Evolutionary conservation across 2,329 filamentous ascomycete genomes (phyloP), one percentile per base, ranked within the genome.

Genomic region (Chaetomiaceae sp.): DNA sequence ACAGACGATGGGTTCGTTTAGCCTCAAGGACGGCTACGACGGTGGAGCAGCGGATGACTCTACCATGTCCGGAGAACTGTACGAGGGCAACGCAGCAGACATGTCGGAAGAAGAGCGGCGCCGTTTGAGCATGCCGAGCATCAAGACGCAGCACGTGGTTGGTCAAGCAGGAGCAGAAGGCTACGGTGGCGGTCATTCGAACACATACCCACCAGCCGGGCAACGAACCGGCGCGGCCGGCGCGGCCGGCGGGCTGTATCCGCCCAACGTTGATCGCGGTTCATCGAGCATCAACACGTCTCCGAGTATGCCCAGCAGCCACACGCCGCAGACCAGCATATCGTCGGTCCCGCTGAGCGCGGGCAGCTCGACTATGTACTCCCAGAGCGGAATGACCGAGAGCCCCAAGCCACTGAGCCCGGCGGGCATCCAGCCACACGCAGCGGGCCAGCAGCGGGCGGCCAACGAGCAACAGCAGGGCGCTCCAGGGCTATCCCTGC

Each of bases 391-490:
- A 54, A 87, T 95, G 74, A 94, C 87, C 3, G 90, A 96, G 69
- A 95, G 89, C 60, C 90, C 90, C 0, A 95, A 91, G 65, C 86
- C 90, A 4, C 75, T 95, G 36, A 90, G 85, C 55, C 86, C 87
- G n/a, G 62, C 58, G 1, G 77, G 77, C 16, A 75, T 70, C 66
- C 77, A 66, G 65, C 76, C 18, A 75, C 85, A 82, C 59, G 69
- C 77, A 14, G 69, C 72, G 46, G 72, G 67, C 27, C 55, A 71
- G 54, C 62, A 65, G 36, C 67, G 63, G 64, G 73, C 55, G 32
- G 38, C 48, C 73, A 70, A 37, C 76, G 82, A 53, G 82, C 54
- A 58, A 38, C 61, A 59, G 33, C 59, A 56, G 27, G 46, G 58
- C 37, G 51, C 58, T 41, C 51, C 60, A 18, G 58, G 59, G 46